Evolutionary conservation across 2,329 filamentous ascomycete genomes (phyloP), one percentile per base, ranked within the genome.

Genomic region (Volutella citrinella): DNA sequence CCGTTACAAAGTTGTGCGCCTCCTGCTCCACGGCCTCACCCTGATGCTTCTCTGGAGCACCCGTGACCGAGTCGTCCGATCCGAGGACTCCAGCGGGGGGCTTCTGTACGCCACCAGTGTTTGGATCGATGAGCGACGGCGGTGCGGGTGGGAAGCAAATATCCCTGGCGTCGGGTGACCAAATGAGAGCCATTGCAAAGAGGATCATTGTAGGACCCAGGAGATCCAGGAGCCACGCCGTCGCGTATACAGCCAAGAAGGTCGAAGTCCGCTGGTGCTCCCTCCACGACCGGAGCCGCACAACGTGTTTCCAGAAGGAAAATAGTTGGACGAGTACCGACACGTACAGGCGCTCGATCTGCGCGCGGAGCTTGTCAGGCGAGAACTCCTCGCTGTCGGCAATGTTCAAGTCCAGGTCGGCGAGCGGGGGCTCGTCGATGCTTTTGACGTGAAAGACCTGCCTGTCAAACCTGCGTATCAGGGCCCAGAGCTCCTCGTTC

Each of bases 1-100:
- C 77, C 34, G 82, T 82, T 38, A 93, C 81, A 42, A 94, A 82
- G 54, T 88, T 90, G 48, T 76, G 82, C 2, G 88, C 88, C 57
- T 94, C 87, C 41, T 85, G 78, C 56, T 94, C 87, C 2, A 88
- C 84, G 1, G 86, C 85, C 56, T 93, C 87, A 17, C 88, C 87
- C 55, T 87, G 83, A 61, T 87, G 78, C 46, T 87, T 87, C 56
- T 95, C 86, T 0, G 87, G 83, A 0, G 87, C 87, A 2, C 87
- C 88, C 0, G 87, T 94, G 1, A 84, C 74, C 36, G 83, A 88
- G 40, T 88, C 84, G 18, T 82, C 76, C 14, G 83, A 88, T 1
- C 84, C 87, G 0, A 93, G 63, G 0, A 88, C 78, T 3, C 87
- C 87, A 4, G 87, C 76, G 31, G 79, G 78, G 1, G 87, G 87